Conservation (phyloP, 2,329 filamentous ascomycete species). For the Fusarium kyushuense region DNA sequence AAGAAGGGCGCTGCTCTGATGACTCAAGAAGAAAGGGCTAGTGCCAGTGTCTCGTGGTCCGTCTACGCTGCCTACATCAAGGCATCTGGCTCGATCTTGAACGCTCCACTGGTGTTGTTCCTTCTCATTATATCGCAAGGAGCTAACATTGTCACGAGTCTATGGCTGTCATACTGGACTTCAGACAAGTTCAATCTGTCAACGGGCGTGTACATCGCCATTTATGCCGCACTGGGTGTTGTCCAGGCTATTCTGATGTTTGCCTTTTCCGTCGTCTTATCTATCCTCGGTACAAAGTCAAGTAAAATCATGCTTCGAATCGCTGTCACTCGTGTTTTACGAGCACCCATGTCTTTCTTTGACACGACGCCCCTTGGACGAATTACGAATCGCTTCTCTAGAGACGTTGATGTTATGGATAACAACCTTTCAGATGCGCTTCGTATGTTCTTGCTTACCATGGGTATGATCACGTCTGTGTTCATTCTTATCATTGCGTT, state of each 20-base stretch:
- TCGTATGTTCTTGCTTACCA: slow-evolving; percentile 90
- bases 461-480: slow-evolving; percentile 84
- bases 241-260: slow-evolving; percentile 82
- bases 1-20: slow-evolving; percentile 74
- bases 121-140: slow-evolving; percentile 80
- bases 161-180: slow-evolving; percentile 97
- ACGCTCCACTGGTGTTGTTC: slow-evolving; percentile 72
- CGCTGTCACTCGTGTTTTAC: slow-evolving; percentile 81
- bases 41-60: slow-evolving; percentile 80
- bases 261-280: slow-evolving; percentile 80
- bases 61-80: slow-evolving; percentile 83
- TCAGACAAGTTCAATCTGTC: slow-evolving; percentile 78
- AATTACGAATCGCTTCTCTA: slow-evolving; percentile 95
- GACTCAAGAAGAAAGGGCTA: slow-evolving; percentile 77
- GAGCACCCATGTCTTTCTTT: slow-evolving; percentile 89
- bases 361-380: slow-evolving; percentile 95
- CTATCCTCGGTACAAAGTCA: slow-evolving; percentile 82
- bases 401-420: slow-evolving; percentile 97
- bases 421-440: slow-evolving; percentile 90
- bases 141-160: slow-evolving; percentile 85
- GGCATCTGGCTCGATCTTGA: slow-evolving; percentile 78
- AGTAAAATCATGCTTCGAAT: slow-evolving; percentile 84
- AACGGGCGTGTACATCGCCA: slow-evolving; percentile 77
- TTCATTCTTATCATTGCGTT: slow-evolving; percentile 94
- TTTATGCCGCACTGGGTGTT: slow-evolving; percentile 77